Percentiles rank a stretch among this genome's conserved stretches.
Conservation (phyloP, 1,284 basidiomycete genomes). For the Coniferiporia sulphurascens region DNA sequence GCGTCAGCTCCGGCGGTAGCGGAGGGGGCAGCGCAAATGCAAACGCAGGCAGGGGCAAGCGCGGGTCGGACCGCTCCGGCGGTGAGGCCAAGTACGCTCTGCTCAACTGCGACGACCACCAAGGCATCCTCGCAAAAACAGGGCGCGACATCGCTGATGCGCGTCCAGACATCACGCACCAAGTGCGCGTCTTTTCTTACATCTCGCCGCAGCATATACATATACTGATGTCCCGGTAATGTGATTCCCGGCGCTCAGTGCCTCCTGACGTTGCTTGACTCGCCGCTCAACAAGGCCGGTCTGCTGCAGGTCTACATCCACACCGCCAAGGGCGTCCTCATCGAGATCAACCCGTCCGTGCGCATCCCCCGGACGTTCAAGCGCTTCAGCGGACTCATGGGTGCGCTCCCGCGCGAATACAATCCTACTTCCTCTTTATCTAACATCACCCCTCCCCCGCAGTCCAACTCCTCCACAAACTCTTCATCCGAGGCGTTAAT, state of each 20-base stretch:
- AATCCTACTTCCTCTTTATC: background rate
- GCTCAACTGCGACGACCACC: constrained; percentile 98
- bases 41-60: constrained; percentile 42
- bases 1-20: constrained; percentile 53
- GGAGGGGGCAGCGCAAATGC: constrained; percentile 28
- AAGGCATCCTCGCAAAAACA: constrained; percentile 96
- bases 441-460: constrained; percentile 12
- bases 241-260: constrained; percentile 50
- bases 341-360: constrained; percentile 98
- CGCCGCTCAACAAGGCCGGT: constrained; percentile 96
- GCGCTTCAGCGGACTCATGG: constrained; percentile 97
- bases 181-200: constrained; percentile 50
- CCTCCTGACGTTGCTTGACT: constrained; percentile 93
- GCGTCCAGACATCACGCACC: constrained; percentile 97
- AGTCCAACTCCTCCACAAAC: constrained; percentile 97
- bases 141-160: constrained; percentile 98
- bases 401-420: constrained; percentile 41
- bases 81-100: constrained; percentile 94
- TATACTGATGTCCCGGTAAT: background rate
- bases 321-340: constrained; percentile 93
- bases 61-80: constrained; percentile 46
- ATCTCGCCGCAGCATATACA: background rate
- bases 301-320: constrained; percentile 98
- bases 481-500: constrained; percentile 93
- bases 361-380: constrained; percentile 98